These are phyloP conservation scores for Apiospora rasikravindrae DNA, from an alignment of 2,329 filamentous ascomycete species.

Conservation along the genomic window DNA sequence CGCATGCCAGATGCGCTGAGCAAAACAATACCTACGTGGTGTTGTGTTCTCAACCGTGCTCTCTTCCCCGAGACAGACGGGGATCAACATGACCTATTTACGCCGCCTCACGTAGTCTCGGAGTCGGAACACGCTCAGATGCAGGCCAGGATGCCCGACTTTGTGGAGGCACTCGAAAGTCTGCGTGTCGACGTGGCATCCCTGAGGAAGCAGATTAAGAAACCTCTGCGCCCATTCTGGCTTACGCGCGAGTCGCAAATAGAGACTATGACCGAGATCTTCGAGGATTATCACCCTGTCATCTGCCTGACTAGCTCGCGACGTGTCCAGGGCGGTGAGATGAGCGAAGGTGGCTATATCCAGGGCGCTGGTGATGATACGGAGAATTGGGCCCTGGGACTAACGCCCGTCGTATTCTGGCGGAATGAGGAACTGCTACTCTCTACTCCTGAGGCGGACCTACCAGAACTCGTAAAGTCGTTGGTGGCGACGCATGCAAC, in stretches of 20 bases:
- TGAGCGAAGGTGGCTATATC: constrained; percentile 77
- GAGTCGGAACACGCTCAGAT: constrained; percentile 83
- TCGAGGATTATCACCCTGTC: constrained; percentile 69
- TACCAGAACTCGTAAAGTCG: constrained; percentile 53
- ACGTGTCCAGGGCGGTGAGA: constrained; percentile 70
- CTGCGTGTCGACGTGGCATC: constrained; percentile 65
- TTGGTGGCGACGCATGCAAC: constrained; percentile 43
- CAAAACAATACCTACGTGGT: constrained; percentile 95
- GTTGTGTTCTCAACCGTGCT: constrained; percentile 79
- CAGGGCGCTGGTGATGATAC: constrained; percentile 95
- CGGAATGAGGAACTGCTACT: constrained; percentile 65
- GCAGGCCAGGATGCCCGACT: constrained; percentile 62
- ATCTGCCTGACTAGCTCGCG: constrained; percentile 87
- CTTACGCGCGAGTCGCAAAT: constrained; percentile 71
- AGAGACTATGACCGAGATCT: constrained; percentile 47
- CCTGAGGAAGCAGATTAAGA: constrained; percentile 63
- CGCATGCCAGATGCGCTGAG: constrained; percentile 93
- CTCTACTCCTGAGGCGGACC: constrained; percentile 66
- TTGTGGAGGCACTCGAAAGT: constrained; percentile 51
- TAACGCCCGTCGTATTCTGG: constrained; percentile 86
- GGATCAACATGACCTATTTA: constrained; percentile 61
- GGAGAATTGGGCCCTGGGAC: constrained; percentile 86
- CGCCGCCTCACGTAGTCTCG: constrained; percentile 75
- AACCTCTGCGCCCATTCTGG: constrained; percentile 81
- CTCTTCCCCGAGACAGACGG: constrained; percentile 65